Conservation (phyloP, 2,329 filamentous ascomycete genomes). For the Calonectria leucothoes region DNA sequence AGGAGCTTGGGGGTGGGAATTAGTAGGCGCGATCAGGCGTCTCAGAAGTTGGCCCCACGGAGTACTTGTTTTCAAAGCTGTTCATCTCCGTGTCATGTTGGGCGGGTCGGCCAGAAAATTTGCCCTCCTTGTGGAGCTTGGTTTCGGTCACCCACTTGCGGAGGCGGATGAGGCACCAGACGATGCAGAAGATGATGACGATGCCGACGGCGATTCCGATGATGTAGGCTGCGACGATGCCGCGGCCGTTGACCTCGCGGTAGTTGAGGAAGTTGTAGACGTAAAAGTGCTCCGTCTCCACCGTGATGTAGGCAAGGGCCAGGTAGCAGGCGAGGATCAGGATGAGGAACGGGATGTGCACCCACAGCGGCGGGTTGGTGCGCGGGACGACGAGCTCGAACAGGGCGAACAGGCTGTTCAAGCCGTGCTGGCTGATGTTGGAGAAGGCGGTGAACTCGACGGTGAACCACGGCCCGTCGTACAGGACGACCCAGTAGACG, state of each 20-base stretch:
- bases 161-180: slow-evolving; percentile 62
- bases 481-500: slow-evolving; percentile 77
- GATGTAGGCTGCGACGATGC: slow-evolving; percentile 72
- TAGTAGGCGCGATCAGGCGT: slow-evolving; percentile 31
- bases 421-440: slow-evolving; percentile 78
- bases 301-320: slow-evolving; percentile 78
- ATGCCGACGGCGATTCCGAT: slow-evolving; percentile 67
- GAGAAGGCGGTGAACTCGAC: slow-evolving; percentile 67
- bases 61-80: slow-evolving; percentile 34
- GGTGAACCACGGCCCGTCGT: slow-evolving; percentile 61
- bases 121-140: slow-evolving; percentile 57
- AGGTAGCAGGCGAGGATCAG: slow-evolving; percentile 80
- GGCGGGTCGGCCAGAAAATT: slow-evolving; percentile 48
- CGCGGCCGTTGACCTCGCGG: slow-evolving; percentile 57
- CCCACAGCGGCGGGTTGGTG: slow-evolving; percentile 68
- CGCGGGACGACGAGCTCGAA: slow-evolving; percentile 79
- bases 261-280: slow-evolving; percentile 84
- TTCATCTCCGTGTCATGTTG: slow-evolving; percentile 44
- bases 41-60: slow-evolving; percentile 28
- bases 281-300: slow-evolving; percentile 77
- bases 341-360: slow-evolving; percentile 76
- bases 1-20: neutral
- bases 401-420: slow-evolving; percentile 81
- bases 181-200: slow-evolving; percentile 64
- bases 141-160: slow-evolving; percentile 62